Base-by-base conservation (phyloP, 345 rosid species). In the Salix purpurea region DNA sequence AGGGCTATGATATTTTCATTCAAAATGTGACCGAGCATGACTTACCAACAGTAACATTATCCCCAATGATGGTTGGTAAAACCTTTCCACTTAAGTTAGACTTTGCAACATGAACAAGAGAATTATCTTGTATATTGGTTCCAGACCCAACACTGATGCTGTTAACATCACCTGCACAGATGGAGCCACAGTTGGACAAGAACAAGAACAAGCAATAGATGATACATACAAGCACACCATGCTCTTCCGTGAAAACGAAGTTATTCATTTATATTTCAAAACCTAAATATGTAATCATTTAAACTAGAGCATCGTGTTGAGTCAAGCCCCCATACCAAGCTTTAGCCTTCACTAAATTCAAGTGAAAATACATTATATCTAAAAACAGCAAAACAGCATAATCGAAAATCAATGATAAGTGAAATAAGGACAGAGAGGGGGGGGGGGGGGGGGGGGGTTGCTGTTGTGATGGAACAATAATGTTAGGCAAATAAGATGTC, bases 111-210 rank as follows among this genome's bases (percentile, higher is more conserved):
- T 91, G 97, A 79, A 96, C 94, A 79, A 96, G 94, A 30, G 98
- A 91, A 80, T 96, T 93, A 78, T 96, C 99, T 79, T 96, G 99
- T 82, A 93, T 93, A 84, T 96, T 93, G 72, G 98, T 92, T 83
- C 98, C 90, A 66, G 94, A 86, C 73, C 99, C 98, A 81, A 96
- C 84, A 76, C 80, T 90, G 50, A 92, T 82, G 74, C 85, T 91
- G 88, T 96, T 93, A 79, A 86, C 96, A 82, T 93, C 99, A 79
- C 98, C 94, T 96, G 75, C 58, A 12, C 61, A 73, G 1, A 42
- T 37, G 52, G 30, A 37, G 11, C 23, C 65, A 37, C 11, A 2
- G 16, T 23, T 10, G 24, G 50, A 30, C 12, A 37, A 67, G 61
- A 52, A 2, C 10, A 42, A 82, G 18, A 52, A 2, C 10, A 42